phyloP scores from a whole-genome alignment of 306 rosid species.

The Castanea sativa region DNA sequence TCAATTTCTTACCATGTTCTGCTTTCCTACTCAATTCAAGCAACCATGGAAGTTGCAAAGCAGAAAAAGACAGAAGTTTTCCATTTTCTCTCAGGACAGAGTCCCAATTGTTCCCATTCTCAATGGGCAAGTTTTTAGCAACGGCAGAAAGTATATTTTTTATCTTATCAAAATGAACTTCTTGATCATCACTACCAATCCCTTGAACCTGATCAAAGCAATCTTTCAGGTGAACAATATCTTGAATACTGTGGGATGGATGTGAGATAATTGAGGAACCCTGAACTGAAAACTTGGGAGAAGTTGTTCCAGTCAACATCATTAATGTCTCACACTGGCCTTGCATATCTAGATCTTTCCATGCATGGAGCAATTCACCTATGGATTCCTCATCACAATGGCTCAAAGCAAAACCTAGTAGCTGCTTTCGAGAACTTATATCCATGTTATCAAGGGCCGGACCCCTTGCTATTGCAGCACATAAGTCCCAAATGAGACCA shows the following conservation, averaged over 20 bases:
- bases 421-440: constrained; percentile 78
- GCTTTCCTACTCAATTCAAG: constrained; percentile 66
- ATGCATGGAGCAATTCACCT: constrained; percentile 82
- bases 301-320: constrained; percentile 48
- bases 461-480: constrained; percentile 99
- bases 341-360: constrained; percentile 98
- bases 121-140: constrained; percentile 67
- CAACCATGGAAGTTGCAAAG: constrained; percentile 86
- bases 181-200: constrained; percentile 47
- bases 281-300: constrained; percentile 50
- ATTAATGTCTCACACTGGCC: constrained; percentile 78
- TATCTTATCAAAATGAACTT: constrained; percentile 50
- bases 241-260: constrained; percentile 41
- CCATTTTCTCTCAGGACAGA: constrained; percentile 77
- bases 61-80: constrained; percentile 73
- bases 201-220: constrained; percentile 39
- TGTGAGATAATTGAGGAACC: constrained; percentile 53
- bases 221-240: constrained; percentile 42
- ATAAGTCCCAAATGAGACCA: constrained; percentile 91
- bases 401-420: constrained; percentile 89
- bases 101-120: constrained; percentile 63
- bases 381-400: constrained; percentile 94
- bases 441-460: constrained; percentile 98
- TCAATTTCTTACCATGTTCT: constrained; percentile 40
- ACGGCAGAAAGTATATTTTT: constrained; percentile 49